Evolutionary conservation across 257 asterid species (phyloP), one percentile per base, ranked within the genome.

Genomic region (Capsicum pubescens): DNA sequence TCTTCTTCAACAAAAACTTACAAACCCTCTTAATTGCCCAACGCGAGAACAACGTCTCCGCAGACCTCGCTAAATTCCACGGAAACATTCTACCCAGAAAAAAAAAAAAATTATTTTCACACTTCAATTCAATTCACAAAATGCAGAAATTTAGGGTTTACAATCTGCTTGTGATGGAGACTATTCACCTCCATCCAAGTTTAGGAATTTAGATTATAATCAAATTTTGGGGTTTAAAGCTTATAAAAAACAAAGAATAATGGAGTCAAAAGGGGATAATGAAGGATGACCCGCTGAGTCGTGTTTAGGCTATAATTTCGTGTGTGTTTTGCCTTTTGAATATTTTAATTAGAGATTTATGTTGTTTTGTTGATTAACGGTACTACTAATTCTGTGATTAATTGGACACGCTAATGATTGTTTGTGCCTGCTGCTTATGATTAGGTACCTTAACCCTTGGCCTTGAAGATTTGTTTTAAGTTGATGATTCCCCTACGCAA

Each of bases 21-120:
- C 98, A 97, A n/a, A 95, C 86, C 80, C 98, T 92, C 83, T 93
- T 92, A 19, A 97, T 87, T 50, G 99, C 99, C 99, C 98, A 97
- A 79, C 98, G 99, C 61, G 98, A 93, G 91, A 97, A 92, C 98
- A 92, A 89, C 90, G 97, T 94, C 93, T 97, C 98, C 55, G 99
- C 98, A 87, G 98, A 93, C 90, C 93, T 95, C 61, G 99, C 88
- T 79, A 96, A 89, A 84, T 88, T 90, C 98, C 98, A 96, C 55
- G 94, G 87, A 88, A 96, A 94, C 99, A 97, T 97, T 69, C 54
- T 69, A 69, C 54, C 77, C 32, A 26, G 32, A 26, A 26, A 26
- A 26, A 26, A 26, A 26, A 16, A 39, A 39, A n/a, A n/a, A n/a
- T n/a, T 55, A 26, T 1, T 59, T 85, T 21, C 3, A 9, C 56